A percentile compares a stretch with the other conserved stretches of the same genome.
phyloP scores from a whole-genome alignment of 192 early-diverging fungal genomes.

The Rhizophagus prolifer region DNA sequence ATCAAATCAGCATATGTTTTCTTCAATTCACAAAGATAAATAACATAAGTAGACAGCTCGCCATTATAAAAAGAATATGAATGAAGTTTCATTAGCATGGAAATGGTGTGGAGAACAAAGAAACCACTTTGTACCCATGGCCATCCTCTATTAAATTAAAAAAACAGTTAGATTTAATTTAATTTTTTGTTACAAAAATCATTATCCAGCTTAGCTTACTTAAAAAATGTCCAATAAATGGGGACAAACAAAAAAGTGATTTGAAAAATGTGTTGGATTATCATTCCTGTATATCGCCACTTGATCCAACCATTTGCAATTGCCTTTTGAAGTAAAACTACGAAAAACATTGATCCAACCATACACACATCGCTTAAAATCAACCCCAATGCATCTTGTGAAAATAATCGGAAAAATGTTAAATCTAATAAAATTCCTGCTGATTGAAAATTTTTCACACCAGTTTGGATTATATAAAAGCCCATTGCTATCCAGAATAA shows the following conservation, averaged over 20 bases:
- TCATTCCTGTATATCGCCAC: constrained; percentile 45
- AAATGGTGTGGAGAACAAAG: constrained; percentile 82
- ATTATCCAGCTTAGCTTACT: too few relatives aligned
- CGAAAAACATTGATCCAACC: constrained; percentile 62
- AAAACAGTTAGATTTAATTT: too few relatives aligned
- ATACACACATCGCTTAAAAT: constrained; percentile 71
- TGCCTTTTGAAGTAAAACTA: constrained; percentile 60
- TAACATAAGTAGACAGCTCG: constrained; percentile 56
- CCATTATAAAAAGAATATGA: constrained; percentile 87
- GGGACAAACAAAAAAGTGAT: constrained; percentile 55
- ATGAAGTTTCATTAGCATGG: constrained; percentile 96
- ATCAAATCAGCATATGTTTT: constrained; percentile 32
- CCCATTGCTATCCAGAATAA: constrained; percentile 84
- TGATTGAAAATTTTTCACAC: constrained; percentile 54
- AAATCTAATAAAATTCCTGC: constrained; percentile 52
- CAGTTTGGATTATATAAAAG: constrained; percentile 62
- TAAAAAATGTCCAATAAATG: constrained; percentile 61
- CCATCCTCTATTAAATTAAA: constrained; percentile 60
- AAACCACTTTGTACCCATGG: constrained; percentile 89
- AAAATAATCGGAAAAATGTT: constrained; percentile 56
- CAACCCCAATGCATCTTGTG: constrained; percentile 62
- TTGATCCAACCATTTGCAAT: constrained; percentile 51
- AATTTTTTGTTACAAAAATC: too few relatives aligned
- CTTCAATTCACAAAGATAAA: constrained; percentile 39
- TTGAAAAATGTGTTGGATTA: constrained; percentile 66